Evolutionary conservation across 108 stramenopile species (phyloP).

Genomic region (Parmales sp.): DNA sequence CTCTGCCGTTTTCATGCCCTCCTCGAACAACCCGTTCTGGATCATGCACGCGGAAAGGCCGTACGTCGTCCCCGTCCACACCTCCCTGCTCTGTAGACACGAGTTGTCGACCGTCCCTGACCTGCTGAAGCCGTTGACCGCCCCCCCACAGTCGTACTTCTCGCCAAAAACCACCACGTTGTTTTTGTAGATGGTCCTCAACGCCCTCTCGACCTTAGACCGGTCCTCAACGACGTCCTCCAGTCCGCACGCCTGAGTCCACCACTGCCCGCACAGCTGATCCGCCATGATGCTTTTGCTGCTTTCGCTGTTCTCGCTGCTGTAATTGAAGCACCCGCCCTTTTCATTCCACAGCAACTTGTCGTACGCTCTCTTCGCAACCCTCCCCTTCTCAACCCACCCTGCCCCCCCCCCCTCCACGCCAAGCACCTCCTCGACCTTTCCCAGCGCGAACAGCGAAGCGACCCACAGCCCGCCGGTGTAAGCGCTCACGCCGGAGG

Average conservation of each 20-base stretch:
- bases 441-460: constrained; percentile 20
- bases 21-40: constrained; percentile 9
- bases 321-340: constrained; percentile 21
- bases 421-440: constrained; percentile 6
- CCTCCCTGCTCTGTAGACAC: constrained; percentile 29
- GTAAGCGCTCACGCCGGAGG: constrained; percentile 22
- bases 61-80: constrained; percentile 36
- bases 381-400: constrained; percentile 9
- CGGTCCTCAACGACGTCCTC: constrained; percentile 1
- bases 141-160: constrained; percentile 27
- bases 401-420: neutral
- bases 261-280: constrained; percentile 34
- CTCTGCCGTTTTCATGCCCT: constrained; percentile 18
- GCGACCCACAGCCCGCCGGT: constrained; percentile 34
- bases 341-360: constrained; percentile 26
- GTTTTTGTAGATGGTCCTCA: constrained; percentile 7
- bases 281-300: constrained; percentile 27
- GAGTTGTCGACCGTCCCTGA: constrained; percentile 22
- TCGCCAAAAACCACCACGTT: constrained; percentile 11
- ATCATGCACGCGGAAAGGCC: constrained; percentile 20
- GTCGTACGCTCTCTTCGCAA: constrained; percentile 15
- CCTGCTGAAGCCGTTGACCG: constrained; percentile 31
- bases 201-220: neutral
- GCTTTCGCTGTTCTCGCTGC: constrained; percentile 17
- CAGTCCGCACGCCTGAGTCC: constrained; percentile 17